Conservation (phyloP, 805 yeast genomes). For the Wickerhamomyces chaumierensis region DNA sequence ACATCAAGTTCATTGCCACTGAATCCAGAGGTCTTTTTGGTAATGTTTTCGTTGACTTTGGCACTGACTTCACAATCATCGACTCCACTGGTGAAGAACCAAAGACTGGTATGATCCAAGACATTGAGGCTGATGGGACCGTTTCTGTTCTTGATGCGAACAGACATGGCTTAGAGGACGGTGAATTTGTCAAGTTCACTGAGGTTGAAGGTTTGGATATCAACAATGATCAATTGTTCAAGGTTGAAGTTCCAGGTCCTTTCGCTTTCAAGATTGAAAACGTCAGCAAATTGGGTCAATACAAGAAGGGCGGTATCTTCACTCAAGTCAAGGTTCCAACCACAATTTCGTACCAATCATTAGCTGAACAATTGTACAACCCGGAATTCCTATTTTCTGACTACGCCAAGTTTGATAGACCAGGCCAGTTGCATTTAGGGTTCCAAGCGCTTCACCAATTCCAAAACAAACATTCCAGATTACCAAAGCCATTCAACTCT, state of each 20-base stretch:
- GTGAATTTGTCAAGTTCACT: slow-evolving; percentile 74
- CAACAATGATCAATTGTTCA: slow-evolving; percentile 63
- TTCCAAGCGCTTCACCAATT: slow-evolving; percentile 83
- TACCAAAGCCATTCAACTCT: slow-evolving; percentile 69
- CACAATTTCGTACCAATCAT: slow-evolving; percentile 47
- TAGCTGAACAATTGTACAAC: slow-evolving; percentile 48
- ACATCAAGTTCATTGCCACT: slow-evolving; percentile 71
- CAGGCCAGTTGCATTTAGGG: slow-evolving; percentile 82
- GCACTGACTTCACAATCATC: slow-evolving; percentile 63
- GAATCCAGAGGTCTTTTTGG: slow-evolving; percentile 87
- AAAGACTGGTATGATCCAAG: slow-evolving; percentile 73
- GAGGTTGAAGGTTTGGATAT: slow-evolving; percentile 78
- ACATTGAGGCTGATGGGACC: slow-evolving; percentile 76
- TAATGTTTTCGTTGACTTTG: slow-evolving; percentile 81
- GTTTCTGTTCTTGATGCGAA: slow-evolving; percentile 89
- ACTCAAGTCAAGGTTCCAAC: slow-evolving; percentile 85
- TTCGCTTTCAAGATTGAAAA: slow-evolving; percentile 70
- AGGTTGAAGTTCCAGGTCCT: slow-evolving; percentile 88
- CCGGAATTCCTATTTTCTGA: slow-evolving; percentile 83
- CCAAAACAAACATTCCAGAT: slow-evolving; percentile 40
- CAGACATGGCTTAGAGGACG: slow-evolving; percentile 91
- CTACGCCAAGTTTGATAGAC: slow-evolving; percentile 89
- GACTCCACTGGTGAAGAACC: slow-evolving; percentile 95
- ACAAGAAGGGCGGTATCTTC: slow-evolving; percentile 78
- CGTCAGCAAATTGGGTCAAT: slow-evolving; percentile 47